These are phyloP conservation scores for Penicillium bialowiezense DNA, from an alignment of 495 filamentous ascomycete genomes.

Conservation along the genomic window DNA sequence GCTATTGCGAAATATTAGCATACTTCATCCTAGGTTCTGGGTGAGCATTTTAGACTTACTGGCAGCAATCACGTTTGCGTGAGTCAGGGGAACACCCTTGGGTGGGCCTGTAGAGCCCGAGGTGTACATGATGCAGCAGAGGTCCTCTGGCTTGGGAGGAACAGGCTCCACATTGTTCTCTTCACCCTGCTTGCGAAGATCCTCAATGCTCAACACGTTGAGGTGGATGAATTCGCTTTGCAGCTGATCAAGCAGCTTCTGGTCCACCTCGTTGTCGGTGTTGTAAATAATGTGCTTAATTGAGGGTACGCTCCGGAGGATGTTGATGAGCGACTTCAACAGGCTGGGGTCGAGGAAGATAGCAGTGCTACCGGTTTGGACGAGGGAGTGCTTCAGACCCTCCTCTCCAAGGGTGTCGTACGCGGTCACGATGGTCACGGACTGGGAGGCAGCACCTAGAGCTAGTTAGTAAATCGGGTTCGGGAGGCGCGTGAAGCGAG, in stretches of 20 bases:
- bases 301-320: slow-evolving; percentile 74
- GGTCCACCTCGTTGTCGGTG: slow-evolving; percentile 69
- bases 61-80: slow-evolving; percentile 84
- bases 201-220: slow-evolving; percentile 78
- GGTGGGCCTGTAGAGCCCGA: slow-evolving; percentile 96
- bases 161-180: slow-evolving; percentile 79
- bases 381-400: slow-evolving; percentile 85
- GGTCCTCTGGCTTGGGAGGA: slow-evolving; percentile 77
- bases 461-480: background rate
- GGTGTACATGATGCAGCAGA: slow-evolving; percentile 99
- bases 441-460: slow-evolving; percentile 73
- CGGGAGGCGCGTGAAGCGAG: background rate
- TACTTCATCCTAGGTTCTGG: background rate
- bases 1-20: slow-evolving; percentile 46
- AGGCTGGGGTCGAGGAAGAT: slow-evolving; percentile 91
- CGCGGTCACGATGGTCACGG: slow-evolving; percentile 90
- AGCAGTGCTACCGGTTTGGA: slow-evolving; percentile 78
- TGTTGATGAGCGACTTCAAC: slow-evolving; percentile 73
- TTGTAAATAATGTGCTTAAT: slow-evolving; percentile 90
- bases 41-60: slow-evolving; percentile 49
- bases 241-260: slow-evolving; percentile 75
- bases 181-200: slow-evolving; percentile 77
- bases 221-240: slow-evolving; percentile 68
- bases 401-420: slow-evolving; percentile 97
- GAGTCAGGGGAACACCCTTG: slow-evolving; percentile 91